A percentile compares a stretch with the other conserved stretches of the same genome.
These are phyloP conservation scores for Penicillium expansum DNA, from an alignment of 2,329 filamentous ascomycete species.

Conservation along the genomic window DNA sequence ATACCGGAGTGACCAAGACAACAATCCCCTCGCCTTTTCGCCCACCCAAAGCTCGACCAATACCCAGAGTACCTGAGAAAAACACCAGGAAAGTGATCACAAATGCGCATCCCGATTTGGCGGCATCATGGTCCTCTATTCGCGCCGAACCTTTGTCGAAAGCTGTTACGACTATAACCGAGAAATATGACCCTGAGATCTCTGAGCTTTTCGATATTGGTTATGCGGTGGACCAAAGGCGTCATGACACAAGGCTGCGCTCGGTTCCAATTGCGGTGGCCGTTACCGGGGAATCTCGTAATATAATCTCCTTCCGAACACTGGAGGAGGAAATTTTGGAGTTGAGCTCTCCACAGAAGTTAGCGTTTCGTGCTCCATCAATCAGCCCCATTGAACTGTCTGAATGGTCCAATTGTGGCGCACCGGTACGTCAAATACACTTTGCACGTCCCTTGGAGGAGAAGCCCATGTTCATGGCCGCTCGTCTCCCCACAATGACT, in stretches of 20 bases:
- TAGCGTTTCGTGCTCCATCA: conserved; percentile 39
- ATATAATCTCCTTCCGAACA: conserved; percentile 47
- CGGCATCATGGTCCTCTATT: conserved; percentile 32
- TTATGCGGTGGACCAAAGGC: conserved; percentile 42
- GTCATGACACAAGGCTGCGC: conserved; percentile 24
- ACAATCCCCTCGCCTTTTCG: conserved; percentile 25
- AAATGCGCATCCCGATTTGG: conserved; percentile 36
- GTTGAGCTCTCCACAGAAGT: conserved; percentile 13
- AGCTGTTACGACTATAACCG: conserved; percentile 27
- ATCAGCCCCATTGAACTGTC: conserved; percentile 43
- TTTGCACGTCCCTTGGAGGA: conserved; percentile 49
- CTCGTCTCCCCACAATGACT: conserved; percentile 48
- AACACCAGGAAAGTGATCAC: conserved; percentile 26
- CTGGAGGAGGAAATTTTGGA: conserved; percentile 31
- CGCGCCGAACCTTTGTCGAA: conserved; percentile 34
- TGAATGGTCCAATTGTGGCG: conserved; percentile 50
- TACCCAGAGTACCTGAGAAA: conserved; percentile 10
- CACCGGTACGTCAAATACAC: conserved; percentile 54
- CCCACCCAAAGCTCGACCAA: conserved; percentile 7
- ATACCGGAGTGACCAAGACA: conserved; percentile 32
- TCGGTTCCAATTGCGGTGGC: conserved; percentile 38
- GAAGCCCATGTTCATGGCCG: conserved; percentile 48
- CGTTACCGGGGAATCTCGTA: conserved; percentile 47
- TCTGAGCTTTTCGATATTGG: conserved; percentile 51
- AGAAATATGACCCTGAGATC: conserved; percentile 35